Conservation (phyloP, 805 yeast genomes). For the Helenozyma baotianmanensis region DNA sequence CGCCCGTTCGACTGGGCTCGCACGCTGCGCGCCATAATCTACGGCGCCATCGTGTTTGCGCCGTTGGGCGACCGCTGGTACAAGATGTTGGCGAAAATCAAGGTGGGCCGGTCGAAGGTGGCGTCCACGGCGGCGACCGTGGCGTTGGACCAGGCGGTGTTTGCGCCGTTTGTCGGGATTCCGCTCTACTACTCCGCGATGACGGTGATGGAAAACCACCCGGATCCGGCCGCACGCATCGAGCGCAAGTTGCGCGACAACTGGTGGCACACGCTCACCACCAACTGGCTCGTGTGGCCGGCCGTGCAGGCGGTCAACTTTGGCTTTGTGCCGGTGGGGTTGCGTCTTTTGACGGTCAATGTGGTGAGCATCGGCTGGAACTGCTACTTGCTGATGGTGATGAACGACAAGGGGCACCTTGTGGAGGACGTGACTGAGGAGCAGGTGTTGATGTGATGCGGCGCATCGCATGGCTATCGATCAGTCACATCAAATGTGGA, state of each 20-base stretch:
- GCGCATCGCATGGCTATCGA: too few species aligned
- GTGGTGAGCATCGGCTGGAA: conserved; percentile 79
- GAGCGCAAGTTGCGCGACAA: conserved; percentile 42
- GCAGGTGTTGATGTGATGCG: background rate
- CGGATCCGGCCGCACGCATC: conserved; percentile 37
- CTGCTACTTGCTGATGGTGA: conserved; percentile 59
- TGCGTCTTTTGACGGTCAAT: conserved; percentile 66
- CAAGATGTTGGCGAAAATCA: conserved; percentile 42
- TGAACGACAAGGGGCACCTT: conserved; percentile 15
- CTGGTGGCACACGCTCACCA: conserved; percentile 61
- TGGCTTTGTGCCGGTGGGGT: conserved; percentile 65
- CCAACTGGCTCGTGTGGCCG: conserved; percentile 93
- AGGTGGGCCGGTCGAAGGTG: conserved; percentile 27
- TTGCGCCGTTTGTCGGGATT: conserved; percentile 72
- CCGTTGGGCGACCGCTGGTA: conserved; percentile 76
- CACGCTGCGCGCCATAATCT: conserved; percentile 58
- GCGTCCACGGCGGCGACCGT: conserved; percentile 41
- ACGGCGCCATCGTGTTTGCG: conserved; percentile 72
- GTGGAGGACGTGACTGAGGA: conserved; percentile 3
- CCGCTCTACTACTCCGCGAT: conserved; percentile 68
- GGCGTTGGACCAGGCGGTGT: conserved; percentile 63
- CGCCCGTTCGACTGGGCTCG: conserved; percentile 46
- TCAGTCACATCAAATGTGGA: too few species aligned
- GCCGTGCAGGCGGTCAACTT: conserved; percentile 76
- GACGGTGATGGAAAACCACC: conserved; percentile 57